Evolutionary conservation across 148 eudicot genomes (phyloP).

Genomic region (Nyssa sinensis): DNA sequence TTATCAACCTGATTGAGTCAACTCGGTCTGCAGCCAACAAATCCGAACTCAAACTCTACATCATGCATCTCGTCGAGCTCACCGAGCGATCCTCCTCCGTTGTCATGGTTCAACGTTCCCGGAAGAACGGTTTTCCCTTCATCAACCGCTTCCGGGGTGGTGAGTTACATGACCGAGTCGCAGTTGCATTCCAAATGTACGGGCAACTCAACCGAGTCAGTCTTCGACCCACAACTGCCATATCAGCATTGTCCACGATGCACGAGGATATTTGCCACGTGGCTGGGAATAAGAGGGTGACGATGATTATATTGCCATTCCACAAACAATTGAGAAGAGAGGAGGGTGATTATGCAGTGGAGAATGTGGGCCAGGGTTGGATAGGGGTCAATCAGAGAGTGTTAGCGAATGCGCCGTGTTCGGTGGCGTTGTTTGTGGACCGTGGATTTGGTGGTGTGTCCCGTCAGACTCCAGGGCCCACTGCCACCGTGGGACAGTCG

Average conservation of each 20-base stretch:
- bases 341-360: conserved; percentile 27
- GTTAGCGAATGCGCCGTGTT: conserved; percentile 44
- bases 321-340: conserved; percentile 44
- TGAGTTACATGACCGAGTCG: conserved; percentile 28
- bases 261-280: conserved; percentile 64
- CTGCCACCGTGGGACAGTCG: conserved; percentile 18
- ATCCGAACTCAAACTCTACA: conserved; percentile 33
- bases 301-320: conserved; percentile 53
- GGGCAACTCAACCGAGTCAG: conserved; percentile 37
- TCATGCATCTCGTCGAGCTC: conserved; percentile 55
- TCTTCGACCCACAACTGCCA: conserved; percentile 37
- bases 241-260: conserved; percentile 50
- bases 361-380: conserved; percentile 47
- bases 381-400: conserved; percentile 54
- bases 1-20: conserved; percentile 42
- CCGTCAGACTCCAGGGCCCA: conserved; percentile 11
- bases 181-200: conserved; percentile 38
- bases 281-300: conserved; percentile 37
- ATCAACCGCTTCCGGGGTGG: conserved; percentile 17
- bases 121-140: conserved; percentile 44
- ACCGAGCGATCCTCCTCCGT: conserved; percentile 59
- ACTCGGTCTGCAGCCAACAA: conserved; percentile 27
- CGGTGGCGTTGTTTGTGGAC: conserved; percentile 57
- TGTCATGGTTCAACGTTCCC: conserved; percentile 38
- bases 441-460: conserved; percentile 36